phyloP scores from a whole-genome alignment of 2,329 filamentous ascomycete species.

The Trichoderma sp. region DNA sequence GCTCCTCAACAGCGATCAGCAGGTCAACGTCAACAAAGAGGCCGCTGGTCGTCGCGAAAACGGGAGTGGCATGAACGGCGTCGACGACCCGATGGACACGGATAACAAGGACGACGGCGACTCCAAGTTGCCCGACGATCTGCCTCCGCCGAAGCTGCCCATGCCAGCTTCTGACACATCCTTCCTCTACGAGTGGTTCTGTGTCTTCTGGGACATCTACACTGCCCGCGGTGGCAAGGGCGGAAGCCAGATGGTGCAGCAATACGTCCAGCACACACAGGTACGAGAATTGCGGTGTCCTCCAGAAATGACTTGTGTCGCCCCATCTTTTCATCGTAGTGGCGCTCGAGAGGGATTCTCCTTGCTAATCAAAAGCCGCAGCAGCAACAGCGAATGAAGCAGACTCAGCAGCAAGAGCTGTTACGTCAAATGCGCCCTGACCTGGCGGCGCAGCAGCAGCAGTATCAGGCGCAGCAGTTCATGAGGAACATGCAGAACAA shows the following conservation, averaged over 20 bases:
- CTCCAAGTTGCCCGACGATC: slow-evolving; percentile 73
- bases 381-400: slow-evolving; percentile 71
- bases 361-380: slow-evolving; percentile 37
- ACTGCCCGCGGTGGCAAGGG: slow-evolving; percentile 75
- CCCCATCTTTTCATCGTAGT: background rate
- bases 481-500: slow-evolving; percentile 69
- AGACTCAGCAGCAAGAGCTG: slow-evolving; percentile 76
- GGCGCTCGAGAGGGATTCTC: background rate
- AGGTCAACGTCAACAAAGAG: slow-evolving; percentile 67
- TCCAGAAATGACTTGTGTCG: background rate
- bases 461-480: slow-evolving; percentile 62
- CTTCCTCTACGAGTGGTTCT: slow-evolving; percentile 98
- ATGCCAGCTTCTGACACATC: slow-evolving; percentile 68
- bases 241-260: slow-evolving; percentile 63
- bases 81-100: slow-evolving; percentile 78
- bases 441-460: slow-evolving; percentile 59
- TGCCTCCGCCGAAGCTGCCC: slow-evolving; percentile 73
- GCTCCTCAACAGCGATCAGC: slow-evolving; percentile 67
- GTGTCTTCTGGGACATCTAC: slow-evolving; percentile 95
- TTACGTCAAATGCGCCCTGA: slow-evolving; percentile 71
- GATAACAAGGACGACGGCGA: slow-evolving; percentile 78
- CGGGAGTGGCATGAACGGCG: slow-evolving; percentile 67
- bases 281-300: slow-evolving; percentile 50
- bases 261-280: slow-evolving; percentile 82
- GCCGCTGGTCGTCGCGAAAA: slow-evolving; percentile 70